phyloP scores from a whole-genome alignment of 1,284 basidiomycete species.

The Moniliella sp. region DNA sequence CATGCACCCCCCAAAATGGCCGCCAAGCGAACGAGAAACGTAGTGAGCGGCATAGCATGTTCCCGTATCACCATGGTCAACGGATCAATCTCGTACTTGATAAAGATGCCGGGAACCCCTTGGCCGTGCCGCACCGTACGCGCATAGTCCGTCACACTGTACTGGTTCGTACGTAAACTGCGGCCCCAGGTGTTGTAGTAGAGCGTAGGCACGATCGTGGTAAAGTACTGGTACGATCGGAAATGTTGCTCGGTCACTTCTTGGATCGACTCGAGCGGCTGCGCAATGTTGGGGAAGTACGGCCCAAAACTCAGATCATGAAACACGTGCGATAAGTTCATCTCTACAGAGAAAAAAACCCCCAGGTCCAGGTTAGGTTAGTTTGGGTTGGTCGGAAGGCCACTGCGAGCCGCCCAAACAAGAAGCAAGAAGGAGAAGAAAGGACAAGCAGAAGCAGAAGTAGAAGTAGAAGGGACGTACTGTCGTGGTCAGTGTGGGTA shows the following conservation, averaged over 20 bases:
- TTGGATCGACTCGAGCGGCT: conserved; percentile 58
- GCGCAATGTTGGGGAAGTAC: conserved; percentile 79
- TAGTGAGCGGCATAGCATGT: conserved; percentile 56
- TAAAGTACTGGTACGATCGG: conserved; percentile 61
- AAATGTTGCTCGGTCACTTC: conserved; percentile 45
- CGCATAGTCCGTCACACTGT: conserved; percentile 81
- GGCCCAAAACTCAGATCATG: conserved; percentile 91
- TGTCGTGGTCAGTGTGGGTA: conserved; percentile 64
- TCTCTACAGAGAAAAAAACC: conserved; percentile 40
- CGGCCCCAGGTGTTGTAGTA: conserved; percentile 52
- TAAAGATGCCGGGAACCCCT: conserved; percentile 47
- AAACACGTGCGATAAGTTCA: conserved; percentile 90
- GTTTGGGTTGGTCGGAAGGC: no score
- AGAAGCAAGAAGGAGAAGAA: no score
- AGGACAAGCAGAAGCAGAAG: no score
- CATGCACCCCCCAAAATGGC: conserved; percentile 36
- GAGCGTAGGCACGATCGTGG: conserved; percentile 78
- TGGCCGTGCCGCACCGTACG: conserved; percentile 52
- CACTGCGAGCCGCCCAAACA: background rate
- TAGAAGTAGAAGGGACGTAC: conserved; percentile 38
- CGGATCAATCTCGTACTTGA: conserved; percentile 67
- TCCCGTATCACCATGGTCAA: conserved; percentile 64
- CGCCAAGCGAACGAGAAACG: conserved; percentile 56
- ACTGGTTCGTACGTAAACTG: conserved; percentile 59
- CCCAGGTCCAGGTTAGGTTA: no score